Evolutionary conservation across 1,284 basidiomycete species (phyloP), one percentile per base, ranked within the genome.

Genomic region (Puccinia coronata): DNA sequence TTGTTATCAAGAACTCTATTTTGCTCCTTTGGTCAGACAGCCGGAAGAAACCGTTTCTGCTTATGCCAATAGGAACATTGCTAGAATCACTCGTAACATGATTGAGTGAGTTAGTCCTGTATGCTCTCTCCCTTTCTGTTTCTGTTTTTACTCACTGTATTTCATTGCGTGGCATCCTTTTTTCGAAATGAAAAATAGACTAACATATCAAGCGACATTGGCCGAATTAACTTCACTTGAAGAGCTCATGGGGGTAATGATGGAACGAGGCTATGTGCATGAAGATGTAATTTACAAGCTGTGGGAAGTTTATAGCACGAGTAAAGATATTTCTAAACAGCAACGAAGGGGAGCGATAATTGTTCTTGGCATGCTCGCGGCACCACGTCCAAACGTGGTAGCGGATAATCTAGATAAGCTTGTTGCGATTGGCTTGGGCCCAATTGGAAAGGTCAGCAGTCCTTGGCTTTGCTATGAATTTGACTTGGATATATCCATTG

Each of bases 51-150:
- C 88, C 89, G 0, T 80, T 34, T 59, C 69, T 31, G 53, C 51
- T 25, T 80, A 90, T 91, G 31, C 90, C 0, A 95, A 95, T 86
- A 91, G 92, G 82, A 94, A 98, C 85, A 90, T 97, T 81, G 95
- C 91, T 83, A 89, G 95, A n/a, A 96, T 99, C 70, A 90, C 96
- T n/a, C 95, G 95, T 87, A 98, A 99, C 86, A 94, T 99, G 91
- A 94, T 99, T 76, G 93, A 96, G 95, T 95, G 80, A 36, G 78
- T 80, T 28, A 23, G 5, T 47, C 28, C 28, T 43, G 14, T 6
- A 55, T 39, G 25, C 23, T 36, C 51, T 59, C 14, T 6, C 20
- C 14, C 28, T 75, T 23, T 47, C 57, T n/a, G 31, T 12, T 47
- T 12, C 12, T 76, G 51, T 47, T 75, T 61, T 61, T 67, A 9